Evolutionary conservation across 495 filamentous ascomycete species (phyloP).

Genomic region (Hypoxylon fuscum): DNA sequence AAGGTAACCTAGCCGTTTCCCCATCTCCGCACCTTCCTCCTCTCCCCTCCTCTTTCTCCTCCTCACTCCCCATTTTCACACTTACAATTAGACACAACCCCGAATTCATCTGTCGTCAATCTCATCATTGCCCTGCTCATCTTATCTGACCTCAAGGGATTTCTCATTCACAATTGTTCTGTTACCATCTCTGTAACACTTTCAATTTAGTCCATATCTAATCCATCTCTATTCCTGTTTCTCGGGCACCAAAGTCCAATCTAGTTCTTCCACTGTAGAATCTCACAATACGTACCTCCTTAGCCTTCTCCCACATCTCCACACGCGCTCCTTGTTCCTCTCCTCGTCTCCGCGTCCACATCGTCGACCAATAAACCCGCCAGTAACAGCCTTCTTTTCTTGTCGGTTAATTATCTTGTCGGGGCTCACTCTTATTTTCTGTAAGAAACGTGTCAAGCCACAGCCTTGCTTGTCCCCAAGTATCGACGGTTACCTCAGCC

Average conservation of each 20-base stretch:
- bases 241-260: not conserved
- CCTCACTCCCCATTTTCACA: slow-evolving; percentile 35
- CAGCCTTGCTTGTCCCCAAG: slow-evolving; percentile 21
- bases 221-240: not conserved
- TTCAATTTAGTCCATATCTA: not conserved
- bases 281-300: slow-evolving; percentile 25
- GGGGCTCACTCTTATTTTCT: slow-evolving; percentile 11
- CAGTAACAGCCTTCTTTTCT: slow-evolving; percentile 14
- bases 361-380: slow-evolving; percentile 30
- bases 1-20: slow-evolving; percentile 29
- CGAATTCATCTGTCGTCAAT: slow-evolving; percentile 38
- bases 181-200: not conserved
- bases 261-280: slow-evolving; percentile 11
- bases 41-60: slow-evolving; percentile 31
- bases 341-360: slow-evolving; percentile 31
- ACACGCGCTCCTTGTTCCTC: slow-evolving; percentile 31
- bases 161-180: not conserved
- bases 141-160: not conserved
- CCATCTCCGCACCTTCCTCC: slow-evolving; percentile 43
- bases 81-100: slow-evolving; percentile 36
- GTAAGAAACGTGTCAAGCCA: slow-evolving; percentile 25
- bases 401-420: slow-evolving; percentile 30
- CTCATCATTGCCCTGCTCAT: slow-evolving; percentile 19
- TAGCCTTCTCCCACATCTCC: slow-evolving; percentile 32
- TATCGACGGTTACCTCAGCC: slow-evolving; percentile 38